These are phyloP conservation scores for Ceriops zippeliana DNA, from an alignment of 345 rosid genomes.

Conservation along the genomic window DNA sequence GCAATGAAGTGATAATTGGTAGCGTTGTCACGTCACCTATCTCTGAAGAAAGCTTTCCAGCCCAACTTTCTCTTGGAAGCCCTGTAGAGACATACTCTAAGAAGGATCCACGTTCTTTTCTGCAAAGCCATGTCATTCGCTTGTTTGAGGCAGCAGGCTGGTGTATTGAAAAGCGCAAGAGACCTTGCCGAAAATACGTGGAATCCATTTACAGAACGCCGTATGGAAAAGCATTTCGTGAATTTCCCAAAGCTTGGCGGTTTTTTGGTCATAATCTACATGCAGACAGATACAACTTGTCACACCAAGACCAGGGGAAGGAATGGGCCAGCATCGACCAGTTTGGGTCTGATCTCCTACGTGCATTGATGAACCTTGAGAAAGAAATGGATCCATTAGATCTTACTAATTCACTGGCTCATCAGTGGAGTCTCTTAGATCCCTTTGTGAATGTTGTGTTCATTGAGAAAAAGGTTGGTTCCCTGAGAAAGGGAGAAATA, in stretches of 20 bases:
- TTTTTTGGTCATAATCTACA: constrained; percentile 49
- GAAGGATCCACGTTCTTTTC: constrained; percentile 70
- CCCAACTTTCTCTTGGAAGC: constrained; percentile 37
- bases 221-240: constrained; percentile 58
- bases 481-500: constrained; percentile 65
- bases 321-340: constrained; percentile 66
- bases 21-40: constrained; percentile 63
- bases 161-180: constrained; percentile 53
- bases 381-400: constrained; percentile 45
- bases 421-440: constrained; percentile 69
- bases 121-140: constrained; percentile 47
- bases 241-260: constrained; percentile 80
- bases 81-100: constrained; percentile 41
- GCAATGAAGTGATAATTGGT: constrained; percentile 37
- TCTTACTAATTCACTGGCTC: constrained; percentile 44
- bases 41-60: constrained; percentile 71
- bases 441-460: constrained; percentile 81
- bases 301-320: constrained; percentile 40
- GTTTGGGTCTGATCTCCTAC: constrained; percentile 64
- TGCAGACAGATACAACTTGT: constrained; percentile 36
- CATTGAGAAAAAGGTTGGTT: constrained; percentile 67
- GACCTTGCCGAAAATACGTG: constrained; percentile 47
- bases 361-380: constrained; percentile 46
- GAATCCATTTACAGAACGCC: constrained; percentile 66
- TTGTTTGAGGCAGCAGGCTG: constrained; percentile 62